Evolutionary conservation across 768 basidiomycete genomes (phyloP).

Genomic region (Psilocybe azurescens): DNA sequence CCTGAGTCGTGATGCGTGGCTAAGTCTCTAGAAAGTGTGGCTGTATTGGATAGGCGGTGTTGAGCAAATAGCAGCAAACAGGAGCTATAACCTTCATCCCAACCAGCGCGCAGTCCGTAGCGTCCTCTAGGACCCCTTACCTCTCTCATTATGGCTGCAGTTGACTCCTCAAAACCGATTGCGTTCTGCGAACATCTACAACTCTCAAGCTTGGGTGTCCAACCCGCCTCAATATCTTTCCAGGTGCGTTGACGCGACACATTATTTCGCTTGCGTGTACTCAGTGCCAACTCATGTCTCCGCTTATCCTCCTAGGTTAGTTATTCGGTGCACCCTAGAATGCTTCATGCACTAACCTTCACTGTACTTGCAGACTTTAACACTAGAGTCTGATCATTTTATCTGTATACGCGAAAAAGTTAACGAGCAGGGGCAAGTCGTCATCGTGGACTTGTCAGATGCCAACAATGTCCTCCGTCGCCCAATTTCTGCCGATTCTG

Average conservation of each 20-base stretch:
- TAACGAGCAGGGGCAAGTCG: slow-evolving; percentile 95
- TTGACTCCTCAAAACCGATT: slow-evolving; percentile 75
- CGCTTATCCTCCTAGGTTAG: slow-evolving; percentile 35
- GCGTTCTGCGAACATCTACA: slow-evolving; percentile 91
- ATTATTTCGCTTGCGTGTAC: slow-evolving; percentile 36
- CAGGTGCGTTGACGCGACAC: slow-evolving; percentile 67
- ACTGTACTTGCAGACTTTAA: slow-evolving; percentile 67
- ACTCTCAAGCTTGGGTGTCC: slow-evolving; percentile 94
- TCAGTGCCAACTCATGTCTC: slow-evolving; percentile 27
- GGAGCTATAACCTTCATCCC: slow-evolving; percentile 19
- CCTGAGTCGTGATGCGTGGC: too few relatives aligned
- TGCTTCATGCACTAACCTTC: background rate
- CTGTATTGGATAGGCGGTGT: slow-evolving; percentile 13
- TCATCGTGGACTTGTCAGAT: slow-evolving; percentile 97
- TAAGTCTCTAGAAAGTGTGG: slow-evolving; percentile 2
- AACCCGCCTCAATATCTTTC: slow-evolving; percentile 97
- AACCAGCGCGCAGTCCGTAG: slow-evolving; percentile 27
- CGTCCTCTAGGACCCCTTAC: slow-evolving; percentile 26
- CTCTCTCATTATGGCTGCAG: slow-evolving; percentile 44
- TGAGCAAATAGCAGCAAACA: slow-evolving; percentile 17
- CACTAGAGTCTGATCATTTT: slow-evolving; percentile 97
- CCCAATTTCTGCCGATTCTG: slow-evolving; percentile 97
- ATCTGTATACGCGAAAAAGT: slow-evolving; percentile 98
- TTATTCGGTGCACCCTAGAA: slow-evolving; percentile 13
- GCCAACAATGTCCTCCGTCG: slow-evolving; percentile 96